phyloP scores from a whole-genome alignment of 164 flowering plant species.

The Umbilicus rupestris region DNA sequence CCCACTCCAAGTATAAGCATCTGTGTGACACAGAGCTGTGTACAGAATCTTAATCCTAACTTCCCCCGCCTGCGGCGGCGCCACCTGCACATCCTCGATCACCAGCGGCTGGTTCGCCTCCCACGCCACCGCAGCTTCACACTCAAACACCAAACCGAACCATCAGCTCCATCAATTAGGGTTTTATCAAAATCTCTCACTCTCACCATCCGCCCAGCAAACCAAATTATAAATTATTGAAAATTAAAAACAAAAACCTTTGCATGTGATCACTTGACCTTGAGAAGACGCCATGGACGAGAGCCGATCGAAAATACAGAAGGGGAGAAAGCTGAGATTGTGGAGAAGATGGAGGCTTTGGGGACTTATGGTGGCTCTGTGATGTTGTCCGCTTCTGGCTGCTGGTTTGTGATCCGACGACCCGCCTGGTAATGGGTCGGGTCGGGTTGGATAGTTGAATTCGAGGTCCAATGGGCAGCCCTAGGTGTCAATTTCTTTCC shows the following conservation, averaged over 20 bases:
- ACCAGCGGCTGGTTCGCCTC: constrained; percentile 54
- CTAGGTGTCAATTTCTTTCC: too few species aligned
- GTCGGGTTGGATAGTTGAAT: too few species aligned
- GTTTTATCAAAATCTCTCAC: too few species aligned
- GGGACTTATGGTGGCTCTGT: too few species aligned
- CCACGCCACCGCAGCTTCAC: constrained; percentile 90
- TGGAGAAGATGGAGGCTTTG: too few species aligned
- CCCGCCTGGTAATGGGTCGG: too few species aligned
- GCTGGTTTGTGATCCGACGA: too few species aligned
- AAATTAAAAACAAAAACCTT: constrained; percentile 42
- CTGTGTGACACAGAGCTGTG: constrained; percentile 97
- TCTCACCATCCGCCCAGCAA: not conserved
- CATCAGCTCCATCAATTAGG: not conserved
- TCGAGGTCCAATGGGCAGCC: too few species aligned
- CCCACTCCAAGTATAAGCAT: constrained; percentile 95
- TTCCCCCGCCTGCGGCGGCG: constrained; percentile 93
- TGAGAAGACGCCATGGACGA: constrained; percentile 25
- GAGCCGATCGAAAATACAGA: too few species aligned
- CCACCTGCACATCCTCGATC: constrained; percentile 59
- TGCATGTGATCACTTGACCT: constrained; percentile 95
- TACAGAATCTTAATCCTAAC: constrained; percentile 64
- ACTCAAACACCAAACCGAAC: constrained; percentile 8
- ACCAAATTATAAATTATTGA: not conserved
- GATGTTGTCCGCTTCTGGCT: too few species aligned
- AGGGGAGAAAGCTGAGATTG: too few species aligned